Base-by-base conservation (phyloP, 306 rosid species). In the Corylus heterophylla region DNA sequence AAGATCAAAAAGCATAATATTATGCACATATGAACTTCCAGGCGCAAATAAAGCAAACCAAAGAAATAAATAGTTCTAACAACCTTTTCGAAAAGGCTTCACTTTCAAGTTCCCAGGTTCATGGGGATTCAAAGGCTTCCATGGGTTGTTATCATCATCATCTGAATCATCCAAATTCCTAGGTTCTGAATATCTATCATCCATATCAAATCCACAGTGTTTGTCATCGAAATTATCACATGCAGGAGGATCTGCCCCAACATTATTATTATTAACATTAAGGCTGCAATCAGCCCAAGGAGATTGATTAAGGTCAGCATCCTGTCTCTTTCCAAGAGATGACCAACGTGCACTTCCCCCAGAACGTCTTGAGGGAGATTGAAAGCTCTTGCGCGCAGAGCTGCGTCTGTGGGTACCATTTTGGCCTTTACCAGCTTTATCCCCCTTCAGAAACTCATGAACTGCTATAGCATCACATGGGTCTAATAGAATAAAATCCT, bases 41-140 rank as follows among this genome's bases (percentile, higher is more conserved):
- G 66, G 31, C 10, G 5, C 1, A 71, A 56, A 62, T n/a, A 78
- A 39, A 56, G 72, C 13, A 55, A 69, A 22, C 70, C 12, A 72
- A 54, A 81, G 44, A 64, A 56, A 66, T 31, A 74, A 63, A 54
- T 68, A 66, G 16, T 71, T 39, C 27, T 45, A 56, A 71, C 85
- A 68, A 95, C 99, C 98, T 93, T 93, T 95, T 78, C 91, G 85
- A 71, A 90, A 95, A 76, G 96, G 97, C 80, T 95, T 93, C 81
- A 90, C 87, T 79, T 79, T 91, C 86, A 90, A 90, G 78, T 87
- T 90, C 76, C 98, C 99, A 9, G 88, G 88, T 81, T 89, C 96
- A 78, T 95, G 99, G 76, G 99, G 99, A 91, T 93, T 91, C 86
- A 95, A 85, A 79, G 94, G 98, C 84, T 89, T 90, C 99, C 99